Evolutionary conservation across 2,329 filamentous ascomycete species (phyloP), one percentile per base, ranked within the genome.

Genomic region (Fusarium oxysporum): DNA sequence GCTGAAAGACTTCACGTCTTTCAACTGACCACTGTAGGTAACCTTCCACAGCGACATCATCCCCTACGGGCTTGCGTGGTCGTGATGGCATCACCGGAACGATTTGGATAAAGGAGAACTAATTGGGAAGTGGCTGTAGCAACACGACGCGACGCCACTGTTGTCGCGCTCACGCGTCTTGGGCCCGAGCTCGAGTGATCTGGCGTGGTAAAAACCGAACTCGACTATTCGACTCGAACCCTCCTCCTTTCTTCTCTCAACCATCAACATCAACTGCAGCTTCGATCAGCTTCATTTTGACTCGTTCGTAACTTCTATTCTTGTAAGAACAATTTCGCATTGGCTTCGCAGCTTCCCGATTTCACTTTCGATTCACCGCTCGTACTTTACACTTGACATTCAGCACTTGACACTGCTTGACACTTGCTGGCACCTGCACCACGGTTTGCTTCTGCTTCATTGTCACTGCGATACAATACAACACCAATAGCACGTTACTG

Each of bases 61-160:
- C 41, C 50, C 47, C 55, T 53, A 33, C 45, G 30, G 53, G 60
- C 32, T 68, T 38, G 40, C 37, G 38, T 41, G 41, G 38, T 50
- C 65, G 37, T 54, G 51, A 73, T 73, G 71, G 56, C 63, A 57
- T 74, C 71, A 56, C 32, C 45, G 25, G 17, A 43, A 17, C 37
- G 43, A 58, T 54, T 53, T 38, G 30, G 41, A 65, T 69, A 69
- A 50, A 25, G 25, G 43, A 57, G 19, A 16, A 41, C 40, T 40
- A 38, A 65, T 48, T 35, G 23, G 58, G 56, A 45, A 48, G 50
- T 54, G 41, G 23, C 56, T 55, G 40, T 25, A 58, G 35, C 32
- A 43, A 33, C 35, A 32, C 51, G 59, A 38, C 51, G 45, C 51
- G 45, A 45, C 40, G 51, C 12, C 32, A 41, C 47, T 48, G 23